These are phyloP conservation scores for Solioccasus polychromus DNA, from an alignment of 768 basidiomycete species.

Conservation along the genomic window DNA sequence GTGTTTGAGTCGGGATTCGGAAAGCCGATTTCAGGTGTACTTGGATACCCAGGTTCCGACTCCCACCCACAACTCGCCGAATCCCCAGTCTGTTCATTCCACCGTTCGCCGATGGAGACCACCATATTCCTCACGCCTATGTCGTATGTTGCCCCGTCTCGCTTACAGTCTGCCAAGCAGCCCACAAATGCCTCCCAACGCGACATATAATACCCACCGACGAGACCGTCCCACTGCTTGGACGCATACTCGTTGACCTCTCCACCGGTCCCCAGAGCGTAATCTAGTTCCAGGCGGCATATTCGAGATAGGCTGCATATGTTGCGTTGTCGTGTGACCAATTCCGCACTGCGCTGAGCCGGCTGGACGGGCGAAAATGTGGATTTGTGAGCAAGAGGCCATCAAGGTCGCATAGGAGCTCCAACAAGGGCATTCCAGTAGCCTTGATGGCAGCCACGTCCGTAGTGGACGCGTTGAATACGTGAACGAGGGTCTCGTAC, in stretches of 20 bases:
- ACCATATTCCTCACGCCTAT: constrained; percentile 21
- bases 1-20: too few species aligned
- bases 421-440: constrained; percentile 28
- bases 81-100: constrained; percentile 25
- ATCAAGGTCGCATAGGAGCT: constrained; percentile 35
- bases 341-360: constrained; percentile 33
- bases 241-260: constrained; percentile 43
- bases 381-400: constrained; percentile 30
- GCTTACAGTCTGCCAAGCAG: constrained; percentile 31
- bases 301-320: constrained; percentile 37
- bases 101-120: constrained; percentile 33
- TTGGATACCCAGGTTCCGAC: too few species aligned
- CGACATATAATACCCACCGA: constrained; percentile 34
- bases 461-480: constrained; percentile 24
- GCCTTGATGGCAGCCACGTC: constrained; percentile 19
- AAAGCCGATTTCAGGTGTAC: too few species aligned
- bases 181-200: constrained; percentile 37
- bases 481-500: constrained; percentile 31
- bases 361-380: constrained; percentile 33
- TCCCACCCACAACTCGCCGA: too few species aligned
- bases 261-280: constrained; percentile 44
- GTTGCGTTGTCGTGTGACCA: constrained; percentile 29
- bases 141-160: constrained; percentile 29
- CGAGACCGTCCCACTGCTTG: constrained; percentile 42
- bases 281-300: constrained; percentile 41